Percentiles rank a stretch among this genome's conserved stretches.
phyloP scores from a whole-genome alignment of 805 yeast genomes.

The Myxozyma lipomycoides region DNA sequence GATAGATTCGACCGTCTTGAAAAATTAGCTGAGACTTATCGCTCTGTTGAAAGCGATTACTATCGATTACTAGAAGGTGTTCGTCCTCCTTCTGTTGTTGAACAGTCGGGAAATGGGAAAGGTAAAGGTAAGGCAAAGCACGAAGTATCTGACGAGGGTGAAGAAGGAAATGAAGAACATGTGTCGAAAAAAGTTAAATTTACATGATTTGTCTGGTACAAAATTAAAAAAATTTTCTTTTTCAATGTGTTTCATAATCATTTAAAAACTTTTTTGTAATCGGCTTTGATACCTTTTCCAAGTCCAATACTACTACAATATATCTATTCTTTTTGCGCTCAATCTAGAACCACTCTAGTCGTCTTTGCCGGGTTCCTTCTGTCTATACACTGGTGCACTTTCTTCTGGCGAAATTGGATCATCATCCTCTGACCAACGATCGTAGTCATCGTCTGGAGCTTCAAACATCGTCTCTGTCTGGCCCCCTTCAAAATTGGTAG shows the following conservation, averaged over 20 bases:
- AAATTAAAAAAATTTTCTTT: not conserved
- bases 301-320: too few species aligned
- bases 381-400: not conserved
- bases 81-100: not conserved
- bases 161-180: not conserved
- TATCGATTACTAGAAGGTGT: constrained; percentile 46
- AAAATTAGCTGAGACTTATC: constrained; percentile 72
- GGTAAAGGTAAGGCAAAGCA: constrained; percentile 1
- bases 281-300: too few species aligned
- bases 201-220: not conserved
- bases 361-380: constrained; percentile 14
- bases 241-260: not conserved
- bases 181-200: not conserved
- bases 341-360: too few species aligned
- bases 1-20: constrained; percentile 61
- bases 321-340: too few species aligned
- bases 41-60: constrained; percentile 67
- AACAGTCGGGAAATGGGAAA: not conserved
- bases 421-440: constrained; percentile 29
- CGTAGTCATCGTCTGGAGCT: constrained; percentile 27
- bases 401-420: not conserved
- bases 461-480: constrained; percentile 23
- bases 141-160: not conserved
- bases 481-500: not conserved
- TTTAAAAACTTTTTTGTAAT: too few species aligned